A percentile compares a stretch with the other conserved stretches of the same genome.
These are phyloP conservation scores for Castanospermum australe DNA, from an alignment of 306 rosid genomes.

Conservation along the genomic window DNA sequence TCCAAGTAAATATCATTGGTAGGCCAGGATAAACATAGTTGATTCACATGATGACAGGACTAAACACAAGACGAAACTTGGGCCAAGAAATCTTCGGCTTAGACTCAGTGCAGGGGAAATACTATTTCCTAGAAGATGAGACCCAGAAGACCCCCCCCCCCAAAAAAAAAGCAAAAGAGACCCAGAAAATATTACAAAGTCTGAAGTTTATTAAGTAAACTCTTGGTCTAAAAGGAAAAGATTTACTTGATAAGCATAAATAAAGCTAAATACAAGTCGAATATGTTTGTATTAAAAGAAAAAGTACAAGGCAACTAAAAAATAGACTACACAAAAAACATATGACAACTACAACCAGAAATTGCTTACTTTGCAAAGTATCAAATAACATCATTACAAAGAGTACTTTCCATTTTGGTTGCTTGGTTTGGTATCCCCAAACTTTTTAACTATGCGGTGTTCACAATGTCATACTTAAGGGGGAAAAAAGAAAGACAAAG, in stretches of 20 bases:
- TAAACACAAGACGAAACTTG: background rate
- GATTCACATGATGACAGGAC: background rate
- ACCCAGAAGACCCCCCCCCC: too few species aligned
- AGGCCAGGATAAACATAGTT: background rate
- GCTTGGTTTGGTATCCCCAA: conserved; percentile 21
- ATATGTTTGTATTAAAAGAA: background rate
- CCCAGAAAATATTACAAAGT: background rate
- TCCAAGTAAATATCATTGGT: background rate
- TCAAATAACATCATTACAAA: conserved; percentile 29
- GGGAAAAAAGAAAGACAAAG: background rate
- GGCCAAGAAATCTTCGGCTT: background rate
- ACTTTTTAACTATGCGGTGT: conserved; percentile 12
- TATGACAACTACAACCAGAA: conserved; percentile 28
- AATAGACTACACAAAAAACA: conserved; percentile 2
- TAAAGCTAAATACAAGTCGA: background rate
- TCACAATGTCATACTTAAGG: conserved; percentile 29
- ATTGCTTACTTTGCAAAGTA: conserved; percentile 30
- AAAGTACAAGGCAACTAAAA: conserved; percentile 6
- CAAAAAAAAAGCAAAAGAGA: too few species aligned
- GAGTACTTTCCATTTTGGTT: conserved; percentile 22
- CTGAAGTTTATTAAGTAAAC: background rate
- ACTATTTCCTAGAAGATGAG: background rate
- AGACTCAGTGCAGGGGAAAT: background rate
- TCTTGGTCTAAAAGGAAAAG: background rate
- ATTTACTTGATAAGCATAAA: background rate